Evolutionary conservation across 1,284 basidiomycete species (phyloP).

Genomic region (Ustilago nuda): DNA sequence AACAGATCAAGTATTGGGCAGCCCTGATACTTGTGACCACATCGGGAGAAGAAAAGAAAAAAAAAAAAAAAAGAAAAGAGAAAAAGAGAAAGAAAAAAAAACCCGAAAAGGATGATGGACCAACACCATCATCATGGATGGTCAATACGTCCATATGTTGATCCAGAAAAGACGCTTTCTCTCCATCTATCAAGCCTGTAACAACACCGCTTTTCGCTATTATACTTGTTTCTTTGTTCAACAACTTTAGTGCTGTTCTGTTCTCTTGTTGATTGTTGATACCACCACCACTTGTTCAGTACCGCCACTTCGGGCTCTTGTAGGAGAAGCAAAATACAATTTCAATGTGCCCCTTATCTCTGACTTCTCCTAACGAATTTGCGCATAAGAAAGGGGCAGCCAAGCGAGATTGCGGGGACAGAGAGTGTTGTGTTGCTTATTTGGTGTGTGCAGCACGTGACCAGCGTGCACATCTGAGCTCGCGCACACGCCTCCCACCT

Average conservation of each 20-base stretch:
- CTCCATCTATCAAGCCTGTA: neutral
- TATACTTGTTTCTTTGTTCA: neutral
- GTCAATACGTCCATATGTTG: neutral
- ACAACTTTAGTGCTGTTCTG: neutral
- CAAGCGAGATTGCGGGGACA: slow-evolving; percentile 6
- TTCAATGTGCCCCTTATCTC: slow-evolving; percentile 3
- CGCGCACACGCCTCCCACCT: no score
- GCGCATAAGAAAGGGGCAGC: neutral
- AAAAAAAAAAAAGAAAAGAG: no score
- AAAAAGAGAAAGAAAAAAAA: no score
- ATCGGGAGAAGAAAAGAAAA: slow-evolving; percentile 8
- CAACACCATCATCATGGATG: neutral
- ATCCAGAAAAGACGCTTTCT: slow-evolving; percentile 10
- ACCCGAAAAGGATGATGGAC: no score
- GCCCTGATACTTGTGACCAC: slow-evolving; percentile 17
- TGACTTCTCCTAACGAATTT: neutral
- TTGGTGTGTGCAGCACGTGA: no score
- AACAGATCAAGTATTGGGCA: slow-evolving; percentile 31
- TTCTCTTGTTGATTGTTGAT: neutral
- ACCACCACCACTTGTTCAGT: slow-evolving; percentile 12
- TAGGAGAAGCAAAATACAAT: no score
- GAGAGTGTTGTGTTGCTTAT: neutral
- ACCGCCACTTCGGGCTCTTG: no score
- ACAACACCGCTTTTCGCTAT: slow-evolving; percentile 5
- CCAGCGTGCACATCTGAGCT: no score